These are phyloP conservation scores for Globisporangium takayamanum DNA, from an alignment of 352 stramenopile species.

Conservation along the genomic window DNA sequence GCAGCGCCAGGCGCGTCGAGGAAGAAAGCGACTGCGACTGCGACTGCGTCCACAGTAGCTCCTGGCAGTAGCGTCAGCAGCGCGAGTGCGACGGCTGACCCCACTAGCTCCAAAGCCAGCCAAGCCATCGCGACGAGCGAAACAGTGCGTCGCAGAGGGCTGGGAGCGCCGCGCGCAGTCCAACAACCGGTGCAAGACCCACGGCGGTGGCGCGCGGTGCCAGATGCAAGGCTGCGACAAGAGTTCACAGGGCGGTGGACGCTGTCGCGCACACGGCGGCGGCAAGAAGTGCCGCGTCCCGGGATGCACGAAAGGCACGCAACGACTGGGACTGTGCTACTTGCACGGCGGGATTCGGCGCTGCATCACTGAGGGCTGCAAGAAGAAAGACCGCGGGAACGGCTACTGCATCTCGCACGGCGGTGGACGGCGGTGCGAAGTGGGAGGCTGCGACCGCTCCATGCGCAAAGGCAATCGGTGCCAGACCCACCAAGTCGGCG, in stretches of 20 bases:
- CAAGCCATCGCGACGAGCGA: slow-evolving; percentile 32
- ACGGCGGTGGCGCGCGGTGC: slow-evolving; percentile 70
- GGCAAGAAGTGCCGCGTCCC: slow-evolving; percentile 67
- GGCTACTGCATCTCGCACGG: slow-evolving; percentile 80
- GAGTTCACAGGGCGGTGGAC: slow-evolving; percentile 68
- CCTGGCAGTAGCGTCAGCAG: too few relatives aligned
- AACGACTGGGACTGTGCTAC: slow-evolving; percentile 75
- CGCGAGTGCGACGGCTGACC: not conserved
- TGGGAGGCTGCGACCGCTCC: slow-evolving; percentile 46
- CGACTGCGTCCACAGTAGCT: not conserved
- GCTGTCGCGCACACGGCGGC: slow-evolving; percentile 53
- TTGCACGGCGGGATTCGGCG: slow-evolving; percentile 70
- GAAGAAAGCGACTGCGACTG: not conserved
- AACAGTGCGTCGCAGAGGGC: slow-evolving; percentile 57
- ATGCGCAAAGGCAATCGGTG: slow-evolving; percentile 76
- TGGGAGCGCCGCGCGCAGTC: slow-evolving; percentile 63
- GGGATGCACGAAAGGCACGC: slow-evolving; percentile 70
- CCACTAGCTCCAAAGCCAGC: slow-evolving; percentile 5
- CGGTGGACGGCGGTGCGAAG: slow-evolving; percentile 61
- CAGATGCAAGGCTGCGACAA: slow-evolving; percentile 63
- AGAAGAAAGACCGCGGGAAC: slow-evolving; percentile 80
- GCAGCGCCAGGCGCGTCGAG: not conserved
- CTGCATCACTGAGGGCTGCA: slow-evolving; percentile 64
- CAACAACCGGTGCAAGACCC: slow-evolving; percentile 80
- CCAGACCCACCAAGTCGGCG: slow-evolving; percentile 46